These are phyloP conservation scores for Henningerozyma blattae DNA, from an alignment of 805 yeast genomes.

Conservation along the genomic window DNA sequence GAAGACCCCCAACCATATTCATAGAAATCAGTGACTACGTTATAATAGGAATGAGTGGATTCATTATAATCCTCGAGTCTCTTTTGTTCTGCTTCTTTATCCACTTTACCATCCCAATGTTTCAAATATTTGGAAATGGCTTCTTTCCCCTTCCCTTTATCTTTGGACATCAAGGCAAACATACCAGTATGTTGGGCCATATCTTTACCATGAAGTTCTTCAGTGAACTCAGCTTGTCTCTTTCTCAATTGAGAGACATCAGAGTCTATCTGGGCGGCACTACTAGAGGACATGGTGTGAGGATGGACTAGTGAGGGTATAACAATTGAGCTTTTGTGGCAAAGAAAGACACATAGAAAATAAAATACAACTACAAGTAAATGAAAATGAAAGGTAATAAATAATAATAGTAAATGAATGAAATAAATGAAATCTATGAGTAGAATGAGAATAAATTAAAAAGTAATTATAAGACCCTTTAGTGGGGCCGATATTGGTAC, in stretches of 20 bases:
- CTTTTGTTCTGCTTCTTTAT: constrained; percentile 53
- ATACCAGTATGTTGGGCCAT: constrained; percentile 58
- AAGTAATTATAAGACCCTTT: no score
- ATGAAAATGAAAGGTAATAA: no score
- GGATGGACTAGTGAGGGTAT: no score
- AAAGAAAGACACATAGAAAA: no score
- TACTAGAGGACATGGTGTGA: no score
- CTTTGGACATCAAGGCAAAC: constrained; percentile 64
- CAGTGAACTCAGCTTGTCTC: constrained; percentile 52
- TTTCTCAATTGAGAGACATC: constrained; percentile 23
- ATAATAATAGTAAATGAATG: no score
- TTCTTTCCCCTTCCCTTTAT: constrained; percentile 65
- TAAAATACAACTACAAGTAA: no score
- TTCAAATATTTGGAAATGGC: constrained; percentile 87
- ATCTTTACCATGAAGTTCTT: constrained; percentile 74
- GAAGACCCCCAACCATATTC: constrained; percentile 99
- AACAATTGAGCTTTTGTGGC: no score
- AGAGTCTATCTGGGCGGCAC: no score
- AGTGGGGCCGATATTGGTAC: no score
- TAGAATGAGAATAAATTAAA: no score
- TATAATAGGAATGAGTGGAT: constrained; percentile 90
- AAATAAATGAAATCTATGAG: no score
- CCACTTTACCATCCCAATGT: constrained; percentile 93
- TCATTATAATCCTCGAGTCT: constrained; percentile 80
- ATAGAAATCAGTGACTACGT: constrained; percentile 93